Percentiles rank a stretch among this genome's conserved stretches.
Conservation (phyloP, 2,329 filamentous ascomycete species). For the Fusarium nisikadoi region DNA sequence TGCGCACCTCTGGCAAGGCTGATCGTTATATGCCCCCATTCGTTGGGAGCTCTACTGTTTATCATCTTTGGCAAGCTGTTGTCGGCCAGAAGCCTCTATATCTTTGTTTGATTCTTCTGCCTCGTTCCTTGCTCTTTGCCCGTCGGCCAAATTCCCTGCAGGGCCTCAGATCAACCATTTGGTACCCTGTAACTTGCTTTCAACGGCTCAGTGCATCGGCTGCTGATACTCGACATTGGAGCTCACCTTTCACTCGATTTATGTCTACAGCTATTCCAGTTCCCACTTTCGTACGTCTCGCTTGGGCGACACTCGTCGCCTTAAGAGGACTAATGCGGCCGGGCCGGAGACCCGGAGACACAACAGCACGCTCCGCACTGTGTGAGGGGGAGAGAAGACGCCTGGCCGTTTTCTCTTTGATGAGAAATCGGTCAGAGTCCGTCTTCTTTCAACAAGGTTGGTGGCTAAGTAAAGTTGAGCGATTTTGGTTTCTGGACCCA, state of each 20-base stretch:
- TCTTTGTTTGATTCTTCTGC: conserved; percentile 37
- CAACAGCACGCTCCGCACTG: conserved; percentile 29
- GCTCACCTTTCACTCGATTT: background rate
- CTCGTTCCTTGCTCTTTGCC: background rate
- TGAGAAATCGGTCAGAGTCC: background rate
- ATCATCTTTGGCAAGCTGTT: background rate
- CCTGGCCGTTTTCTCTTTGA: background rate
- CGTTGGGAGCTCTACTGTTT: background rate
- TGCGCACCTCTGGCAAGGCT: background rate
- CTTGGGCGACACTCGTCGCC: conserved; percentile 34
- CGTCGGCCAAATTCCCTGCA: conserved; percentile 11
- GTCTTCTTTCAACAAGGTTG: background rate
- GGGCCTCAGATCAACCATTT: background rate
- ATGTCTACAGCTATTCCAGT: conserved; percentile 22
- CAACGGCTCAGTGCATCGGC: background rate
- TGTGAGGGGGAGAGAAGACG: conserved; percentile 5
- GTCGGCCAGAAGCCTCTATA: background rate
- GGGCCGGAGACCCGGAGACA: conserved; percentile 31
- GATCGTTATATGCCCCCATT: background rate
- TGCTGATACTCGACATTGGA: background rate
- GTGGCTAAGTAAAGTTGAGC: background rate
- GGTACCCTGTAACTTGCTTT: background rate
- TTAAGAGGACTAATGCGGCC: conserved; percentile 38
- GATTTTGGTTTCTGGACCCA: background rate
- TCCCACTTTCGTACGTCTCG: conserved; percentile 37